Evolutionary conservation across 2,329 filamentous ascomycete species (phyloP).

Genomic region (Cytospora leucostoma): DNA sequence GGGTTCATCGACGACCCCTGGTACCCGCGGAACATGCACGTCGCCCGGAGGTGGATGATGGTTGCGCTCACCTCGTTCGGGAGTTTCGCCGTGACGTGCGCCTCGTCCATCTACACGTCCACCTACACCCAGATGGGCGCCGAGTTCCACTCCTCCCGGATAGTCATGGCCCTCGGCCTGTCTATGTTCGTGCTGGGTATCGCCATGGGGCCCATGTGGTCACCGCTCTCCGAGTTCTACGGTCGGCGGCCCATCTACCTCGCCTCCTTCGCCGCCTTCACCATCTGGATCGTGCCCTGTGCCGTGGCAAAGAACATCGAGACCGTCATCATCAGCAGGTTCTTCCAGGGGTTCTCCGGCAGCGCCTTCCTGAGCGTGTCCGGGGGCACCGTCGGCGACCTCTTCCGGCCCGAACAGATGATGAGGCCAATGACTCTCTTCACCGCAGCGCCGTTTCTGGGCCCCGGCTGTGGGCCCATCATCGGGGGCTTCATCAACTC

Average conservation of each 20-base stretch:
- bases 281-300: conserved; percentile 79
- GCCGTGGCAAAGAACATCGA: conserved; percentile 80
- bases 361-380: conserved; percentile 72
- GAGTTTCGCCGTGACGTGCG: conserved; percentile 83
- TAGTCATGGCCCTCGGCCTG: conserved; percentile 77
- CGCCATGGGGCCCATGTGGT: conserved; percentile 63
- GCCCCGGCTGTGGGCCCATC: conserved; percentile 61
- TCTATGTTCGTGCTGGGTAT: conserved; percentile 81
- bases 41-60: conserved; percentile 75
- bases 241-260: conserved; percentile 82
- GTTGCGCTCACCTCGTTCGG: conserved; percentile 72
- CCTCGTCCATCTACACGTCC: conserved; percentile 85
- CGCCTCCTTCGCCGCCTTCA: conserved; percentile 69
- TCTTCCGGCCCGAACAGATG: conserved; percentile 69
- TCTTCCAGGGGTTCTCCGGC: conserved; percentile 73
- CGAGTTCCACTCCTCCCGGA: conserved; percentile 70
- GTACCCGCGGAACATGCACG: conserved; percentile 70
- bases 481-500: conserved; percentile 83
- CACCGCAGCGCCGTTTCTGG: conserved; percentile 63
- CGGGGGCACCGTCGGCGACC: conserved; percentile 81
- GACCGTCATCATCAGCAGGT: conserved; percentile 76
- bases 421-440: conserved; percentile 84
- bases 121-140: conserved; percentile 76
- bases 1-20: conserved; percentile 66
- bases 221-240: conserved; percentile 74